Evolutionary conservation across 495 filamentous ascomycete genomes (phyloP), one percentile per base, ranked within the genome.

Genomic region (Trichoderma parareesei): DNA sequence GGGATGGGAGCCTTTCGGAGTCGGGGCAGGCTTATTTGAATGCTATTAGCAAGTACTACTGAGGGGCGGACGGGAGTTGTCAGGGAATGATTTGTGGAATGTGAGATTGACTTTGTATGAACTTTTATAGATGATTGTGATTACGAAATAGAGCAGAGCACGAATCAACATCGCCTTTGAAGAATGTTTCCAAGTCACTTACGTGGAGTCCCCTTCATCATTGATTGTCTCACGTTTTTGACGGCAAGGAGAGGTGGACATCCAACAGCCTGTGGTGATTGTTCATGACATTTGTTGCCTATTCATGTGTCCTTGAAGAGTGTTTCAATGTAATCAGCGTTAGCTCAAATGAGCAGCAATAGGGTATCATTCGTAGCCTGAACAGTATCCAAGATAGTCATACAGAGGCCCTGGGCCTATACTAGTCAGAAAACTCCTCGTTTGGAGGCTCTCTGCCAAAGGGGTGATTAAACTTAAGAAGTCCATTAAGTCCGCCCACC

Each of bases 391-490:
- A 40, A 43, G 8, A 11, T 61, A 42, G 60, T 18, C 20, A 14
- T 43, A 20, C 60, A 20, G 18, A 40, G 38, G 38, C 60, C 38
- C 38, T 14, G n/a, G 38, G 38, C 60, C 60, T 43, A 38, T 61
- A 40, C 38, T 61, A 40, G 41, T 61, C 60, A 40, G 60, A 40
- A 61, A 41, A 61, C 1, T 63, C 61, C 40, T 44, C 61, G 20
- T 18, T 44, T 4, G 41, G 41, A 37, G 61, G 33, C 14, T 46
- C 61, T 44, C 61, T 42, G 40, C 94, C 94, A 79, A 98, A 97
- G 3, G 95, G 92, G 78, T 97, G 89, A 73, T 98, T 98, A 70
- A 98, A 98, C 78, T 98, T 98, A 70, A 98, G 78, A 69, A 98
- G 72, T 60, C 90, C 90, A 75, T 97, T 98, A 75, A 98, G 75